Base-by-base conservation (phyloP, 2,329 filamentous ascomycete genomes). In the Pezicula carpinea region DNA sequence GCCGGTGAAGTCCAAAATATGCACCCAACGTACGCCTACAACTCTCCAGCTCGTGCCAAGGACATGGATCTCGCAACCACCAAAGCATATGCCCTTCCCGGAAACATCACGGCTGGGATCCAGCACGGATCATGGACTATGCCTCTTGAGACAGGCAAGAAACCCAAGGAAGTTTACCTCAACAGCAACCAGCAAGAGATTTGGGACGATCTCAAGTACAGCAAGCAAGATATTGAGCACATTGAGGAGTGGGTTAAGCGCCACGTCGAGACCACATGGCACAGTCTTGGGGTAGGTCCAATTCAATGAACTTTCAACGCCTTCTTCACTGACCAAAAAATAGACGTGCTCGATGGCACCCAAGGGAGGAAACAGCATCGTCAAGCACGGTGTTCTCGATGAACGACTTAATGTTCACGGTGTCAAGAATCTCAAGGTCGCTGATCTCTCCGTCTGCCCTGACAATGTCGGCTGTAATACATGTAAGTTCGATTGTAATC, bases 351-450 rank as follows among this genome's bases (percentile, higher is more conserved):
- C 82, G 44, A 90, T 90, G 84, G 85, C 84, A 0, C 87, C 87
- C 4, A 76, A 69, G 50, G 78, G 89, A 59, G 87, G 87, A 50
- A 91, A 89, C 71, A 83, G 78, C 59, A 87, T 91, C 59, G 85
- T 90, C 64, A 87, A 86, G 70, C 84, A 89, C 59, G 86, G 86
- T 50, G 86, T 90, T 0, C 68, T 90, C 32, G 86, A 90, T 61
- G 84, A 88, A 66, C 79, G 85, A 50, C 75, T 90, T 47, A 89
- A 89, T 56, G 85, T 90, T 3, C 83, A 89, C 62, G 86, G 85
- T 43, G 84, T 89, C 54, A 77, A 87, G 72, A 82, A 83, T 14
- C 76, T 90, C 58, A 89, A 89, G 75, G 85, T 89, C 19, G 84
- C 84, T 11, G 86, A 90, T 65, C 66, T 89, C 38, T 82, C 76